Conservation (phyloP, 2,329 filamentous ascomycete species). For the Didymella segeticola region DNA sequence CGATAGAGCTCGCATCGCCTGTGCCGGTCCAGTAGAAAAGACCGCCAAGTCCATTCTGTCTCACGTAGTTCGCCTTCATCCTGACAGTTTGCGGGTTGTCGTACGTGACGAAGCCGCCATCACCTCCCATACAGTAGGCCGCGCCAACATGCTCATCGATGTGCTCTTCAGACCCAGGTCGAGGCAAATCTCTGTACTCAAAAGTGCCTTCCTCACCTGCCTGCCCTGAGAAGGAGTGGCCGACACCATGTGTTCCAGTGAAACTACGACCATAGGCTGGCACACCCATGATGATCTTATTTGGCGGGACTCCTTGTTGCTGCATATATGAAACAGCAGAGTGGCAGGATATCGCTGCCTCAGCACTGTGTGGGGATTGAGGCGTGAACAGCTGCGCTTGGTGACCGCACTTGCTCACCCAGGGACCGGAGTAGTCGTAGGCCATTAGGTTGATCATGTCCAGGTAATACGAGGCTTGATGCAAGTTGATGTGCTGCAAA, state of each 20-base stretch:
- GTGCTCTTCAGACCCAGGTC: slow-evolving; percentile 66
- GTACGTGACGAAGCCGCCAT: slow-evolving; percentile 80
- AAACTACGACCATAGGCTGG: slow-evolving; percentile 80
- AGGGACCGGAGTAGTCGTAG: slow-evolving; percentile 79
- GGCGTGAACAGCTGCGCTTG: slow-evolving; percentile 76
- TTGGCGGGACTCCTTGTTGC: slow-evolving; percentile 68
- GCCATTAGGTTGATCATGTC: slow-evolving; percentile 81
- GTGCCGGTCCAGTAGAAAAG: slow-evolving; percentile 85
- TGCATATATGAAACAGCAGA: slow-evolving; percentile 71
- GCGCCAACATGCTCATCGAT: slow-evolving; percentile 72
- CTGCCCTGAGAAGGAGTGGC: slow-evolving; percentile 62
- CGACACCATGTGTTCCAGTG: slow-evolving; percentile 68
- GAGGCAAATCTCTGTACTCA: slow-evolving; percentile 74
- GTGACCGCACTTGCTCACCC: slow-evolving; percentile 72
- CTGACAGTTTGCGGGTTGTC: slow-evolving; percentile 79
- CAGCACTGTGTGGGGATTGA: slow-evolving; percentile 60
- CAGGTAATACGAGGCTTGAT: slow-evolving; percentile 67
- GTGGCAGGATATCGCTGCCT: slow-evolving; percentile 66
- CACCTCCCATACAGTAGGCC: slow-evolving; percentile 74
- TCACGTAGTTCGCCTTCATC: slow-evolving; percentile 77
- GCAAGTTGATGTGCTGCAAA: slow-evolving; percentile 73
- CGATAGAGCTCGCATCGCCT: slow-evolving; percentile 63
- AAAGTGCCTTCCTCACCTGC: slow-evolving; percentile 72
- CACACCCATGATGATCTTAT: slow-evolving; percentile 77
- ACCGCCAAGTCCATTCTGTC: slow-evolving; percentile 73